These are phyloP conservation scores for Chalciporus piperatus DNA, from an alignment of 768 basidiomycete genomes.

Conservation along the genomic window DNA sequence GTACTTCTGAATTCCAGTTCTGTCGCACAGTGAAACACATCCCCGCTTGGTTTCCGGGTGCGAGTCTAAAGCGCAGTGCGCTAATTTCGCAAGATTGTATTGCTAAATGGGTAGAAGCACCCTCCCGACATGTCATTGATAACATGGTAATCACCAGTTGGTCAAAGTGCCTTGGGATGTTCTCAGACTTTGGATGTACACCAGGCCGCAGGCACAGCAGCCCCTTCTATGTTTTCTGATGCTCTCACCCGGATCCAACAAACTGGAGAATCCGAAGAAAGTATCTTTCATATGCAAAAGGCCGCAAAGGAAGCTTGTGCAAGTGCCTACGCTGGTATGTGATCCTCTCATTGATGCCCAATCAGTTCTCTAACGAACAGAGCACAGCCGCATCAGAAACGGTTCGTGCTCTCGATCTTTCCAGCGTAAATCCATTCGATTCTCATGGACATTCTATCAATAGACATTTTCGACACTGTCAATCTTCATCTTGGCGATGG, in stretches of 20 bases:
- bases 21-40: slow-evolving; percentile 1
- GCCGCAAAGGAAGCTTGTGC: slow-evolving; percentile 7
- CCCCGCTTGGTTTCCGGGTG: slow-evolving; percentile 12
- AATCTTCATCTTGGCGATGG: slow-evolving; percentile 11
- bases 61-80: slow-evolving; percentile 4
- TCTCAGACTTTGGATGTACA: background rate
- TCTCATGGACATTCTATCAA: background rate
- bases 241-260: slow-evolving; percentile 1
- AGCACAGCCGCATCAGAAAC: slow-evolving; percentile 14
- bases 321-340: slow-evolving; percentile 12
- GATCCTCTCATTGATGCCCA: background rate
- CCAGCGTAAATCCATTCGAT: background rate
- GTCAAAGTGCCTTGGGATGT: background rate
- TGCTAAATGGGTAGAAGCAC: slow-evolving; percentile 3
- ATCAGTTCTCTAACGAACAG: background rate
- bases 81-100: background rate
- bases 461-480: slow-evolving; percentile 7
- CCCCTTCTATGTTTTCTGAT: slow-evolving; percentile 12
- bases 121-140: slow-evolving; percentile 10
- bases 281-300: background rate
- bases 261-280: background rate
- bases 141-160: slow-evolving; percentile 6
- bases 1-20: background rate
- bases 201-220: slow-evolving; percentile 11
- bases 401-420: background rate